phyloP scores from a whole-genome alignment of 352 stramenopile species.

The Pelagophyceae sp. region DNA sequence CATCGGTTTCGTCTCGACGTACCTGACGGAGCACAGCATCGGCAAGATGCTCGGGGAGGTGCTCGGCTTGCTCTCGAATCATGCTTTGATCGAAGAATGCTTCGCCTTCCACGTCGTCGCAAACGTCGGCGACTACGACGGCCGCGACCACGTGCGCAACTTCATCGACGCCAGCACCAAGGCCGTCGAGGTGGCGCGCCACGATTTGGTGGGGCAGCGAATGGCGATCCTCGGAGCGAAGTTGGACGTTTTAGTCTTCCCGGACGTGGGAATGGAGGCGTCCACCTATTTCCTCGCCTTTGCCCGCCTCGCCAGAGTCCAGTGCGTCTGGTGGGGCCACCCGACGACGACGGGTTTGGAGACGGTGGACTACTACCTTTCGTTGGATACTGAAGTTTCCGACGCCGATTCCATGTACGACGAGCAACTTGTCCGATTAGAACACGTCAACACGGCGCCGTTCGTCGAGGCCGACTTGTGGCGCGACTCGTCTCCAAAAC shows the following conservation, averaged over 20 bases:
- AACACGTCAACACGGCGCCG: slow-evolving; percentile 26
- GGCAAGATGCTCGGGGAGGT: slow-evolving; percentile 36
- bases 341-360: slow-evolving; percentile 60
- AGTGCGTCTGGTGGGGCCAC: slow-evolving; percentile 70
- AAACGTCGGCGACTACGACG: background rate
- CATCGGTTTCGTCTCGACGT: slow-evolving; percentile 36
- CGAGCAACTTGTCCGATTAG: slow-evolving; percentile 63
- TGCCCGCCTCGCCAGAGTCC: slow-evolving; percentile 56
- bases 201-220: slow-evolving; percentile 32
- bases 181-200: slow-evolving; percentile 34
- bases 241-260: slow-evolving; percentile 66
- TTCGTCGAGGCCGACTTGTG: background rate
- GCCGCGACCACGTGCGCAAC: slow-evolving; percentile 13
- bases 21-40: slow-evolving; percentile 41
- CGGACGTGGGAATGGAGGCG: slow-evolving; percentile 67
- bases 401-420: slow-evolving; percentile 43
- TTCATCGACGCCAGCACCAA: background rate
- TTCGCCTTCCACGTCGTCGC: slow-evolving; percentile 13
- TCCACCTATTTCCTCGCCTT: slow-evolving; percentile 63
- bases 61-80: slow-evolving; percentile 21
- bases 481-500: background rate
- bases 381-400: slow-evolving; percentile 30
- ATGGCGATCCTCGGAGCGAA: slow-evolving; percentile 24
- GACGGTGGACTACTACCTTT: slow-evolving; percentile 65
- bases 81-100: no score